Base-by-base conservation (phyloP, 2,329 filamentous ascomycete genomes). In the Anisogramma anomala region DNA sequence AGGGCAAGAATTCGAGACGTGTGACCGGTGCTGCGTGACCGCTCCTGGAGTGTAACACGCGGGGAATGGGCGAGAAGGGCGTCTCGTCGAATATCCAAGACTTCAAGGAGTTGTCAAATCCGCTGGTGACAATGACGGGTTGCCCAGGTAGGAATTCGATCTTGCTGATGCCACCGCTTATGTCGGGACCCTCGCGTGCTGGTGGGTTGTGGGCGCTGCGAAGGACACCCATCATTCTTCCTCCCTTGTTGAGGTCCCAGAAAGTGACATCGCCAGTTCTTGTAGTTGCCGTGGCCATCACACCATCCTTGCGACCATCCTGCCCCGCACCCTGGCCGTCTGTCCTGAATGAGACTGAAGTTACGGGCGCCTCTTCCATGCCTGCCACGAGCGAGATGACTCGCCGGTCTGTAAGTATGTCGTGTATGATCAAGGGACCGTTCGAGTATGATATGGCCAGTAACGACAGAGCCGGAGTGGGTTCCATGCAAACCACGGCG, bases 61-160 rank as follows among this genome's bases (percentile, higher is more conserved):
- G 77, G 2, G 91, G 91, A 9, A 88, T 72, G 0, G 88, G 79
- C 0, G 84, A 91, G 58, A 94, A 94, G 0, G 89, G 88, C 0
- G 80, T 81, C 58, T 93, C 82, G 54, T 96, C 89, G 52, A 95
- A 94, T 47, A 96, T 91, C 89, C 89, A 95, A 4, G 87, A 88
- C 58, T 89, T 93, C 45, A 98, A 66, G 8, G 88, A 85, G 61
- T 98, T 98, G 59, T 98, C 91, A 35, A 84, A 71, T 4, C 91
- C 93, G 49, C 86, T 91, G 8, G 87, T 94, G 20, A 96, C 69
- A 31, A 98, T 74, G 3, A 96, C 82, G 4, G 86, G 83, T 58
- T 98, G 93, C 0, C 88, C 89, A 13, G 80, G 67, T 9, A 98
- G 68, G 53, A 98, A 98, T 53, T 95, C 85, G 15, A 94, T 67